Evolutionary conservation across 2,329 filamentous ascomycete species (phyloP).

Genomic region (Ophiognomonia clavigignenti-juglandacearum): DNA sequence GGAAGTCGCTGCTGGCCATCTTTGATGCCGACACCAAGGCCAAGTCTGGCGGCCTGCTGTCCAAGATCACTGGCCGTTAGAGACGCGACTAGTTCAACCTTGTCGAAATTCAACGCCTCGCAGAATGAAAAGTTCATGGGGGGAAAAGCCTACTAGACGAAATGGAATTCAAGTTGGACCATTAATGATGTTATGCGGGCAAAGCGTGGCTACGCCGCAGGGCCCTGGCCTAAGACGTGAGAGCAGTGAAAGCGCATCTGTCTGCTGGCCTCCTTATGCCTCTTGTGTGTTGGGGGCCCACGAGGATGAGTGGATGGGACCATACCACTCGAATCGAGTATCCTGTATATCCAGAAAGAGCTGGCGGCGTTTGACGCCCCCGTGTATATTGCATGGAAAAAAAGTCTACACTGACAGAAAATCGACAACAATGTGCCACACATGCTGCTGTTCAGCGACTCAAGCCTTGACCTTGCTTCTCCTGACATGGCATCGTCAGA

Average conservation of each 20-base stretch:
- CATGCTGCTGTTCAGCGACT: no score
- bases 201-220: not conserved
- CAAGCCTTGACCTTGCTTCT: no score
- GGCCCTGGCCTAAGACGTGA: not conserved
- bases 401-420: not conserved
- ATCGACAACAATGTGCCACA: no score
- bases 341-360: not conserved
- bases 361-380: not conserved
- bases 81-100: not conserved
- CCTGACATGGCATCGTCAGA: no score
- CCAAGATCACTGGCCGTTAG: conserved; percentile 29
- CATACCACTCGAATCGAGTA: not conserved
- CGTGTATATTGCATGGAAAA: not conserved
- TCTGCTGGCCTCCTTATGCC: not conserved
- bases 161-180: conserved; percentile 1
- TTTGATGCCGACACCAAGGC: conserved; percentile 62
- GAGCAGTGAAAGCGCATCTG: not conserved
- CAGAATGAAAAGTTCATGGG: not conserved
- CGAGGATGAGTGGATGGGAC: no score
- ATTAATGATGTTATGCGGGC: not conserved
- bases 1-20: conserved; percentile 84
- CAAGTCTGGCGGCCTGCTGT: conserved; percentile 34
- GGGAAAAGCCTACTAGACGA: conserved; percentile 1
- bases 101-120: not conserved
- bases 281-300: not conserved